Evolutionary conservation across 1,139 yeast species (phyloP), one percentile per base, ranked within the genome.

Genomic region (Scheffersomyces lignicola): DNA sequence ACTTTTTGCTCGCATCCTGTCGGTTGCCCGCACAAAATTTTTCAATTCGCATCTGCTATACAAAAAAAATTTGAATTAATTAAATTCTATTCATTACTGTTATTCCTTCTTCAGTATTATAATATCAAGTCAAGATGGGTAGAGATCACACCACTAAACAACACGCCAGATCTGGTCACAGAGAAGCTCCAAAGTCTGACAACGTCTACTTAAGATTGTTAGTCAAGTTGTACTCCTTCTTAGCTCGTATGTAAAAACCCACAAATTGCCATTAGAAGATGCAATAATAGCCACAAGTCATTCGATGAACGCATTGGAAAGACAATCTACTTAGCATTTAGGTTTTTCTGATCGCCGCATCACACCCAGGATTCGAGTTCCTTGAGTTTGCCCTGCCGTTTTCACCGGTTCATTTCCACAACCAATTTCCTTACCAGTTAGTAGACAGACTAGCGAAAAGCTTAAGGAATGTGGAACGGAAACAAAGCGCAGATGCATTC

Each of bases 131-230:
- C 56, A 71, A 51, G 64, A 92, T 92, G 98, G 99, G 97, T 83
- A 89, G 86, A 79, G 98, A 92, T 79, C 95, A 87, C 80, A 80
- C 86, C 75, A 72, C 82, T 71, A 90, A 89, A 76, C 97, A 89
- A 77, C 98, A 92, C 84, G 80, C 78, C 69, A 87, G 90, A 78
- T 77, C 83, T 59, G 84, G 96, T 73, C 95, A 88, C 87, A 90
- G 99, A 80, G 77, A 84, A 66, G 97, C 97, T 73, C 99, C 98
- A 77, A 89, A 89, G 82, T 90, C 97, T 56, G 96, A 92, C 78
- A 94, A 92, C 71, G 96, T 90, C 76, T 92, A 94, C 96, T 81
- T 92, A 78, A 85, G 84, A 76, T 76, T 92, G 69, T 84, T 92
- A 76, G 98, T 92, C 72, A 90, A 90, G 83, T 81, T 92, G 63